phyloP scores from a whole-genome alignment of 331 rosid genomes.

The Stylosanthes scabra region DNA sequence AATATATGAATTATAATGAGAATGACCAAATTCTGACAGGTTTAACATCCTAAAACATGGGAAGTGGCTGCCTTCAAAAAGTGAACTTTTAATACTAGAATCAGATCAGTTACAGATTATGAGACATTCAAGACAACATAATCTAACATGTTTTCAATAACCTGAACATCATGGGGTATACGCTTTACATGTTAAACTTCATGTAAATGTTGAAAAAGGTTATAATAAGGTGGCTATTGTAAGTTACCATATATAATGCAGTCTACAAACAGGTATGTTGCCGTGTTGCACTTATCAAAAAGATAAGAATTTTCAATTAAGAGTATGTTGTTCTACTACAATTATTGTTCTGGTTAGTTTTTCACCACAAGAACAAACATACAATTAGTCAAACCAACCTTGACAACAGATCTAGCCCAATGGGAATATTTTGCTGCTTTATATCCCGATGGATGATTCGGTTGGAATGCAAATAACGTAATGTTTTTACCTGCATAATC shows the following conservation, averaged over 20 bases:
- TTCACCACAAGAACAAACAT: constrained; percentile 3
- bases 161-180: neutral
- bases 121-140: neutral
- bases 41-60: no score
- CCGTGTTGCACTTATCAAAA: neutral
- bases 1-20: no score
- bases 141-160: neutral
- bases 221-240: neutral
- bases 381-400: constrained; percentile 56
- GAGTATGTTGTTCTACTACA: no score
- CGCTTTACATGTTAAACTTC: neutral
- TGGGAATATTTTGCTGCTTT: constrained; percentile 98
- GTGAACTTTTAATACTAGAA: neutral
- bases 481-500: constrained; percentile 77
- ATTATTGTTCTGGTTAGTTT: neutral
- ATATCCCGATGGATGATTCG: constrained; percentile 97
- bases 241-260: neutral
- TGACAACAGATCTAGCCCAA: constrained; percentile 96
- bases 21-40: no score
- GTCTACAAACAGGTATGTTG: neutral
- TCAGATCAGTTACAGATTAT: neutral
- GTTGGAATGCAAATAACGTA: constrained; percentile 94
- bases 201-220: neutral
- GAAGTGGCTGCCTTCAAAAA: neutral
- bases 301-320: neutral